Evolutionary conservation across 345 rosid genomes (phyloP), one percentile per base, ranked within the genome.

Genomic region (Camelina sativa): DNA sequence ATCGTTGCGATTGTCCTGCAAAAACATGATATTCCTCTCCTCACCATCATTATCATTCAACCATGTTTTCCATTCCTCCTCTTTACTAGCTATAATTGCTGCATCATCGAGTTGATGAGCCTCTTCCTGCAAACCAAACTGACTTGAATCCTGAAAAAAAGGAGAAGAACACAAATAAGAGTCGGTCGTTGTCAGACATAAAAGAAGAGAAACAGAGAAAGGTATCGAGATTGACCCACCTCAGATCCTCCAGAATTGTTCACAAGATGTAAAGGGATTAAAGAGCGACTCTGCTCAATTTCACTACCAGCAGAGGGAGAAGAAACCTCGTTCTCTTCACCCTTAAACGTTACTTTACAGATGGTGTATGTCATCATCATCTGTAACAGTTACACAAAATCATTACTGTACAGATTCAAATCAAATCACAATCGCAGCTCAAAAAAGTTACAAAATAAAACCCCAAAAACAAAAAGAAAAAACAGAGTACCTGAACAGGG

Each of bases 311-410:
- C n/a, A n/a, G n/a, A n/a, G n/a, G 76, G 44, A 52, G 59, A 32
- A 61, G 32, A 61, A 16, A 12, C 20, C 4, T 52, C 50, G 8
- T 5, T 56, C 16, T 23, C 56, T 19, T 62, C 75, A 17, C 62
- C 44, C 16, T 79, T 84, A 19, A 28, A 66, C 72, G 20, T 72
- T 15, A 86, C 50, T 77, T 77, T 84, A 20, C 82, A 82, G 19
- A 84, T 25, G 30, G 73, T 66, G 53, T 66, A 71, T 4, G 62
- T 11, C 23, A 65, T 69, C 84, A 78, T 34, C 83, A 7, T 48
- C 53, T 48, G 53, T 28, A 28, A 28, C 3, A 28, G 30, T 28
- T 28, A 28, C 30, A 28, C 1, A 28, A 28, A 28, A 28, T 28
- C 5, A 28, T 28, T 28, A 28, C 30, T 28, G 30, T 17, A 5